Conservation (phyloP, 257 asterid genomes). For the Plantago elongata region DNA sequence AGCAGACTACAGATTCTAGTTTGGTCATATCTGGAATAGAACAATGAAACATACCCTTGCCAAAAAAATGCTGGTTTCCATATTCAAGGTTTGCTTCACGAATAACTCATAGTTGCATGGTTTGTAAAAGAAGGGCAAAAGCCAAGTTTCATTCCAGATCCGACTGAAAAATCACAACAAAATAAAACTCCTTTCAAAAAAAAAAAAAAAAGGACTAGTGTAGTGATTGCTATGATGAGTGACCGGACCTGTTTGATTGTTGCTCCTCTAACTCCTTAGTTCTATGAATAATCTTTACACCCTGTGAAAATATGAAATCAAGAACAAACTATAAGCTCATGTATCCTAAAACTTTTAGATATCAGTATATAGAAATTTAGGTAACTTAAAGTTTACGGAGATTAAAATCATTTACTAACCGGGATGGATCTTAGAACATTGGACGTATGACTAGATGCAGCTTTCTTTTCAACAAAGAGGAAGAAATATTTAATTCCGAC, state of each 20-base stretch:
- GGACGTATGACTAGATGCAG: conserved; percentile 36
- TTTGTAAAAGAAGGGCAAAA: conserved; percentile 21
- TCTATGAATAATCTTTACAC: conserved; percentile 24
- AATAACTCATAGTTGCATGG: conserved; percentile 39
- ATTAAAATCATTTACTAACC: conserved; percentile 23
- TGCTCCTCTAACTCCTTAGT: conserved; percentile 25
- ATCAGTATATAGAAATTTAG: too few species aligned
- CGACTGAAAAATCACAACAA: conserved; percentile 11
- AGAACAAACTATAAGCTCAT: too few species aligned
- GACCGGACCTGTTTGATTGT: conserved; percentile 24
- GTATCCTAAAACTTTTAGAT: too few species aligned
- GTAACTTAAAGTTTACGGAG: not conserved
- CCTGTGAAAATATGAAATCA: conserved; percentile 13
- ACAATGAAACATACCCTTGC: conserved; percentile 26
- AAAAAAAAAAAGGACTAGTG: too few species aligned
- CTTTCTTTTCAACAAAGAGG: conserved; percentile 58
- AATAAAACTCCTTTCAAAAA: too few species aligned
- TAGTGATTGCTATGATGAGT: not conserved
- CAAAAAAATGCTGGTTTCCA: conserved; percentile 30
- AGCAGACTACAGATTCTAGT: not conserved
- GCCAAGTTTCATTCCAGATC: conserved; percentile 35
- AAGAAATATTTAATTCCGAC: conserved; percentile 49
- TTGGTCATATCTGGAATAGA: not conserved
- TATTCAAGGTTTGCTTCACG: conserved; percentile 31
- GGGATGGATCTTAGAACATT: conserved; percentile 53